Conservation (phyloP, 2,329 filamentous ascomycete species). For the Pseudogymnoascus sp. region DNA sequence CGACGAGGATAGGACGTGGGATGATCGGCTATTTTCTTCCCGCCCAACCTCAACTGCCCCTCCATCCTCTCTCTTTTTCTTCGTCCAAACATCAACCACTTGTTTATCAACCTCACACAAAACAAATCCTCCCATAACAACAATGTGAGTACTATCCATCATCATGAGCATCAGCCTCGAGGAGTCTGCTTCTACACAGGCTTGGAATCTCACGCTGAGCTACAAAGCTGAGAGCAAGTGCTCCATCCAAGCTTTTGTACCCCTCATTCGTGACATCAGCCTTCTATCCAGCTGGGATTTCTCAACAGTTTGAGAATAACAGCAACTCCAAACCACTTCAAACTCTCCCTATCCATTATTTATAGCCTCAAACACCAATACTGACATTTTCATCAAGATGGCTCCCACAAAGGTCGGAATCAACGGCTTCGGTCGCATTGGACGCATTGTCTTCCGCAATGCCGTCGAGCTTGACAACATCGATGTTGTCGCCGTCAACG, state of each 20-base stretch:
- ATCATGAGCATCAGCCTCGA: neutral
- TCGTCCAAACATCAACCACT: conserved; percentile 1
- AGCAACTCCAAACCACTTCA: neutral
- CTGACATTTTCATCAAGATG: conserved; percentile 34
- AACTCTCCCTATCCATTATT: neutral
- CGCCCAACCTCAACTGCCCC: conserved; percentile 8
- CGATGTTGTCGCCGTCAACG: conserved; percentile 93
- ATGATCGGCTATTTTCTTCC: conserved; percentile 9
- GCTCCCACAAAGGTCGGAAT: conserved; percentile 71
- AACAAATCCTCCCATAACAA: conserved; percentile 6
- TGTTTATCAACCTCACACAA: conserved; percentile 5
- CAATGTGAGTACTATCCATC: neutral
- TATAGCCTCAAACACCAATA: neutral
- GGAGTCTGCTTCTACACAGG: neutral
- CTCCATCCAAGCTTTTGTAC: neutral
- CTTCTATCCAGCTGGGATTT: neutral
- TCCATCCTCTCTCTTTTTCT: conserved; percentile 8
- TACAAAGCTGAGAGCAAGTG: neutral
- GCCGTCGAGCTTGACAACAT: conserved; percentile 83
- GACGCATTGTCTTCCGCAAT: conserved; percentile 98
- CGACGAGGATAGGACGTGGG: neutral
- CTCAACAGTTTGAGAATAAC: conserved; percentile 3
- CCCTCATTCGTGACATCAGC: conserved; percentile 7
- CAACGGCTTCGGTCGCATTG: conserved; percentile 99
- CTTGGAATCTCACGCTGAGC: neutral